Base-by-base conservation (phyloP, 441 rosid species). In the Daphne laureola region DNA sequence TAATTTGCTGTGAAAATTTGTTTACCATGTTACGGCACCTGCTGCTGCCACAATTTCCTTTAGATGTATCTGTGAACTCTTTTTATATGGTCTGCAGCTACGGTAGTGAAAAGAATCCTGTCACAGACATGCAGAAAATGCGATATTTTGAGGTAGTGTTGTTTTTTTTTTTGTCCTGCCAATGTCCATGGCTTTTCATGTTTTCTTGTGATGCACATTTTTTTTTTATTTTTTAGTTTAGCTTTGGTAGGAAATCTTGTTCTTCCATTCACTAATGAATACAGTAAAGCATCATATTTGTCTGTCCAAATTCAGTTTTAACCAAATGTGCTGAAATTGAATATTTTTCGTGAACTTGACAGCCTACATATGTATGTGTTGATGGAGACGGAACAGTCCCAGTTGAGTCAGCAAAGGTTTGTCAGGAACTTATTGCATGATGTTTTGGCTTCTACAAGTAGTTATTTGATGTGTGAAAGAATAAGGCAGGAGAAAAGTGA, bases 341-440 rank as follows among this genome's bases (percentile, higher is more conserved):
- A 4, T 31, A 31, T 1, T 49, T 27, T 48, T 13, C 62, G 26
- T 55, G 54, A 51, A 14, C 59, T 51, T 54, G 6, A 69, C 89
- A 88, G 96, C 90, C 98, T 3, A 74, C 57, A 2, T 92, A 82
- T 69, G 75, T 86, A 59, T 92, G 85, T 31, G 83, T 88, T 46
- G 95, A 92, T 56, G 96, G 98, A 17, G 98, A 88, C 65, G 98
- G 98, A 51, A 92, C 98, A 61, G 98, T 92, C 70, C 96, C 98
- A 4, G 60, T 75, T 7, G 92, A 92, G 70, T 88, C 98, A 54
- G 82, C 96, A 40, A 83, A 75, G 96, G 98, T 91, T 69, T 68
- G 81, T 63, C 55, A 11, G 41, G 41, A 31, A 8, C 36, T 31
- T 31, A 31, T 31, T 31, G 4, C 9, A 31, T 31, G 36, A 31